phyloP scores from a whole-genome alignment of 2,329 filamentous ascomycete species.

The Tolypocladium capitatum region DNA sequence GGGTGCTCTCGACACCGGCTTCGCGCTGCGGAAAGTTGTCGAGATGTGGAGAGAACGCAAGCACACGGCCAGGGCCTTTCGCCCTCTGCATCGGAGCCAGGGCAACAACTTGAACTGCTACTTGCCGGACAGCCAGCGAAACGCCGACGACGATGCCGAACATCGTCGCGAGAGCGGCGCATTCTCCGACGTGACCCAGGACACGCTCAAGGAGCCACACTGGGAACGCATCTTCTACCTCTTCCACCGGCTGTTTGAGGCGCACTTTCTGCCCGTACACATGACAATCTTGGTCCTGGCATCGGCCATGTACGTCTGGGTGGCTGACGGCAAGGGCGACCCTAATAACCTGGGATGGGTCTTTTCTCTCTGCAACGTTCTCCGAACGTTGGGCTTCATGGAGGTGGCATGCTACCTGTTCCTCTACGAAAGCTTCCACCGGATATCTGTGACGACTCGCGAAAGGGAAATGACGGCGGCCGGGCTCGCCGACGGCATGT shows the following conservation, averaged over 20 bases:
- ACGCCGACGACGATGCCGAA: constrained; percentile 24
- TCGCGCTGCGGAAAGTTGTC: constrained; percentile 43
- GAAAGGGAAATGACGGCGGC: constrained; percentile 55
- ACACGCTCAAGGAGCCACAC: constrained; percentile 35
- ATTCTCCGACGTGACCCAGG: constrained; percentile 40
- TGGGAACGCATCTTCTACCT: constrained; percentile 45
- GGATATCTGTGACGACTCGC: constrained; percentile 43
- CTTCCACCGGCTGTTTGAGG: constrained; percentile 57
- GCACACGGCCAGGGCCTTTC: constrained; percentile 39
- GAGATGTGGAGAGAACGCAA: constrained; percentile 45
- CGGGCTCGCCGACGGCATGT: constrained; percentile 50
- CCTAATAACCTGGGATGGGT: constrained; percentile 43
- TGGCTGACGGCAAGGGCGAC: constrained; percentile 37
- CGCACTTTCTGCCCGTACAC: constrained; percentile 58
- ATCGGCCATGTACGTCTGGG: constrained; percentile 45
- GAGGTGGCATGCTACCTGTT: constrained; percentile 50
- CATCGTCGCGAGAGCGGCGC: constrained; percentile 33
- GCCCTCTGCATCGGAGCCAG: constrained; percentile 38
- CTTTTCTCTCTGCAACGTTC: constrained; percentile 43
- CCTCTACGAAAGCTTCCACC: constrained; percentile 56
- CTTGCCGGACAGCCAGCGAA: constrained; percentile 32
- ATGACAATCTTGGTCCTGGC: constrained; percentile 51
- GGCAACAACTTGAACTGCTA: constrained; percentile 32
- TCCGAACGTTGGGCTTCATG: constrained; percentile 49
- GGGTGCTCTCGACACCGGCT: constrained; percentile 58